Percentiles rank a stretch among this genome's conserved stretches.
Evolutionary conservation across 2,329 filamentous ascomycete species (phyloP).

Genomic region (Monilinia polystroma): DNA sequence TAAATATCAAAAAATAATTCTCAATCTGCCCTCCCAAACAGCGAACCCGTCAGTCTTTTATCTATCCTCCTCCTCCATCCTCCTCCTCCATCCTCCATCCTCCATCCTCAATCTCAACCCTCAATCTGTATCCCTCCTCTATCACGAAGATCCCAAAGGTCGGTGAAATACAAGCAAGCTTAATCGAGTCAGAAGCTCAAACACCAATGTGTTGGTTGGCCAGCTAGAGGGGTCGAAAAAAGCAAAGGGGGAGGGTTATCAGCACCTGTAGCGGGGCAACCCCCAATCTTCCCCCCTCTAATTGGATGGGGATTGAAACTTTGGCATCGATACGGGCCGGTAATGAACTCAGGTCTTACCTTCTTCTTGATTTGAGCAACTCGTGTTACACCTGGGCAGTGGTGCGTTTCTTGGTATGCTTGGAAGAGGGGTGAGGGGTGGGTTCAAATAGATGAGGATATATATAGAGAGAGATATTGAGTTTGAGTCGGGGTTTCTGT

Average conservation of each 20-base stretch:
- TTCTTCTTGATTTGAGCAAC: neutral
- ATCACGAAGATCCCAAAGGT: too few relatives aligned
- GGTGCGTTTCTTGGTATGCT: conserved; percentile 14
- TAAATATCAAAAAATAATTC: too few relatives aligned
- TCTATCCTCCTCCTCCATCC: neutral
- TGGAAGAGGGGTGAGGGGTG: neutral
- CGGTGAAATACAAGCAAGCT: too few relatives aligned
- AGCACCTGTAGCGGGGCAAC: neutral
- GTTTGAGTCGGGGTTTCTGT: too few relatives aligned
- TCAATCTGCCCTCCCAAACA: neutral
- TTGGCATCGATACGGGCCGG: neutral
- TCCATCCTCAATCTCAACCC: too few relatives aligned
- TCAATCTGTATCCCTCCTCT: too few relatives aligned
- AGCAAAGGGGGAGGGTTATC: too few relatives aligned
- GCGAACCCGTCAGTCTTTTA: neutral
- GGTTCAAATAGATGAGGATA: neutral
- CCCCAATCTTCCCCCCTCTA: neutral
- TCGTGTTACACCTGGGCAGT: conserved; percentile 15
- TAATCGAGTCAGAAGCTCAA: too few relatives aligned
- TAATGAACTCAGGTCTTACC: conserved; percentile 5
- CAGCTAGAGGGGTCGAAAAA: too few relatives aligned
- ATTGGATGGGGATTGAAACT: neutral
- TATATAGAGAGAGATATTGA: neutral
- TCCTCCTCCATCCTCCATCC: too few relatives aligned
- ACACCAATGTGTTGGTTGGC: too few relatives aligned